Base-by-base conservation (phyloP, 1,139 yeast genomes). In the Debaryomyces psychrophilus region DNA sequence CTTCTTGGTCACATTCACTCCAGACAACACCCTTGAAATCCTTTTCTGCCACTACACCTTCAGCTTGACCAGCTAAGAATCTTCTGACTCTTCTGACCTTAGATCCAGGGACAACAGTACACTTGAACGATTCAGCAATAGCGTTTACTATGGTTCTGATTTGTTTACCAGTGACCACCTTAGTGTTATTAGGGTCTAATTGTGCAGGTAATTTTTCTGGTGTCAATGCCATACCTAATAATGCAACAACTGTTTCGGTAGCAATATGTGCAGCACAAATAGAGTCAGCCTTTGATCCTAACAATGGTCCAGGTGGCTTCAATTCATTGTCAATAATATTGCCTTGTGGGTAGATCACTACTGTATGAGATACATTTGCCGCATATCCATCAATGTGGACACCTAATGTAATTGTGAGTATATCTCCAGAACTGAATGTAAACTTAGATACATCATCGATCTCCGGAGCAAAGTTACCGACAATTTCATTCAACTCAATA, bases 341-440 rank as follows among this genome's bases (percentile, higher is more conserved):
- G 47, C 82, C 86, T 50, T 79, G 83, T 47, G 93, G 95, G 57
- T 82, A 86, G 46, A 92, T 84, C 33, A 90, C 95, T 50, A 90
- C 64, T 3, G 97, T 90, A 65, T 93, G 99, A 26, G 95, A 82
- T 6, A 82, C 83, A 61, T 83, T 82, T 4, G 96, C 85, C 14
- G 97, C 87, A 69, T 92, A 93, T 43, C 99, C 99, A 65, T 93
- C 99, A 56, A 93, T 82, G 54, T 93, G 97, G 49, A 87, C 92
- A 41, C 97, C 98, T 33, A 90, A 74, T 18, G 87, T 74, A 47
- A 93, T 79, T 49, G 93, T 90, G 35, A 88, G 90, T 43, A 92
- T 75, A 64, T 93, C 98, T 44, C 98, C 98, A 29, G 83, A 82
- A 47, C 73, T 69, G 60, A 88, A 81, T 38, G 68, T 66, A 51